These are phyloP conservation scores for Metschnikowia reukaufii DNA, from an alignment of 805 yeast genomes.

Conservation along the genomic window DNA sequence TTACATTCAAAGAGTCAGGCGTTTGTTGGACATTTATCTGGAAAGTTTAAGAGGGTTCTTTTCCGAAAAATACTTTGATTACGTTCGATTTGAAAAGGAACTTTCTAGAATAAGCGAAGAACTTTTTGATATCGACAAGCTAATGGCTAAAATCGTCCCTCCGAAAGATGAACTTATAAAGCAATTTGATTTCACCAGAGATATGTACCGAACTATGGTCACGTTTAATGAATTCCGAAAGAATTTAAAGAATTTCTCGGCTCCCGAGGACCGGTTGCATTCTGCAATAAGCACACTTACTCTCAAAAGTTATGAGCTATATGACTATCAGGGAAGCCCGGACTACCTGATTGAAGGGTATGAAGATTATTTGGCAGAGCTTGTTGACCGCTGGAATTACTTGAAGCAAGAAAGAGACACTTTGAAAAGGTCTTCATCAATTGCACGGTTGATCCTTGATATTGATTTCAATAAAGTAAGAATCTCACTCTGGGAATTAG, in stretches of 20 bases:
- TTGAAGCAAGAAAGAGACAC: not conserved
- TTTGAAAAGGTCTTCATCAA: not conserved
- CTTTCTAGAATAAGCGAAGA: not conserved
- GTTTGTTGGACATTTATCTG: too few relatives aligned
- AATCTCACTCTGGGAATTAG: not conserved
- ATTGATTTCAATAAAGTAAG: not conserved
- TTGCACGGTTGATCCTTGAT: not conserved
- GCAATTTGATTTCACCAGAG: not conserved
- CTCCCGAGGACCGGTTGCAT: not conserved
- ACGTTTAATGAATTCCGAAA: not conserved
- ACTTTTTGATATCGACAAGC: not conserved
- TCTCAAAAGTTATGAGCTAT: not conserved
- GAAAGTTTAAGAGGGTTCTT: too few relatives aligned
- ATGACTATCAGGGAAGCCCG: not conserved
- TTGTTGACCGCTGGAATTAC: not conserved
- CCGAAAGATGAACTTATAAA: not conserved
- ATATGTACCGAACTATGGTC: slow-evolving; percentile 2
- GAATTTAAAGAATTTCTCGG: not conserved
- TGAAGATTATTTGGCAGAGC: not conserved
- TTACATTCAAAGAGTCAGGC: too few relatives aligned
- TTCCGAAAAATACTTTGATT: too few relatives aligned
- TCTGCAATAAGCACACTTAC: not conserved
- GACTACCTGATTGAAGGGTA: not conserved
- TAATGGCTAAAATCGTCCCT: not conserved
- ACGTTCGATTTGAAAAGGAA: too few relatives aligned